Base-by-base conservation (phyloP, 768 basidiomycete genomes). In the Trametes sanguinea region DNA sequence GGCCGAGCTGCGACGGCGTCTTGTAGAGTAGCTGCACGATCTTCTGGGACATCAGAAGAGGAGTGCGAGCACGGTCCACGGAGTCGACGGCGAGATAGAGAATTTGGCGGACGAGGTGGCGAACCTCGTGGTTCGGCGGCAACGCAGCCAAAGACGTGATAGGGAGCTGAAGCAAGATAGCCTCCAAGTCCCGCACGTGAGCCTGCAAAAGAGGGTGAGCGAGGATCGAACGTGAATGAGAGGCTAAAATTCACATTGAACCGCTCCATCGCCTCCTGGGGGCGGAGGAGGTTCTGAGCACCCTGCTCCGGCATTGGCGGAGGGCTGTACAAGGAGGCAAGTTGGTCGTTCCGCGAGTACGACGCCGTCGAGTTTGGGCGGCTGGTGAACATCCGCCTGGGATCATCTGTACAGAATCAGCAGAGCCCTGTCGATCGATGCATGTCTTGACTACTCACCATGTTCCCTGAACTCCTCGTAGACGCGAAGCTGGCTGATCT, bases 21-120 rank as follows among this genome's bases (percentile, higher is more conserved):
- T 95, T 95, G 80, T 95, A 99, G 60, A 99, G 76, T 37, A 95
- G 80, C 72, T 97, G 95, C 4, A 98, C 96, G 57, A 96, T 90
- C 77, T 97, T 96, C 76, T 99, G 96, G 0, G 96, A 95, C 80
- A 97, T 95, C 67, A 87, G 81, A 60, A 98, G 78, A 1, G 95
- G 92, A 2, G 94, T 96, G 54, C 91, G 89, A 59, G 92, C 88
- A 64, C 86, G 86, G 57, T 94, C 91, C 16, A 80, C 75, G 2
- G 92, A 88, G 65, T 91, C 88, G 4, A 83, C 85, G n/a, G 94
- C 91, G 54, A 95, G 81, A 64, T 84, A 80, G 13, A 95, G 80
- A 51, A 98, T 87, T 69, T 93, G 92, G 48, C 90, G 85, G 67
- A 96, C 83, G 60, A 95, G 81, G 67, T 87, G 85, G 60, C 92